Base-by-base conservation (phyloP, 768 basidiomycete genomes). In the Gloeostereum incarnatum region DNA sequence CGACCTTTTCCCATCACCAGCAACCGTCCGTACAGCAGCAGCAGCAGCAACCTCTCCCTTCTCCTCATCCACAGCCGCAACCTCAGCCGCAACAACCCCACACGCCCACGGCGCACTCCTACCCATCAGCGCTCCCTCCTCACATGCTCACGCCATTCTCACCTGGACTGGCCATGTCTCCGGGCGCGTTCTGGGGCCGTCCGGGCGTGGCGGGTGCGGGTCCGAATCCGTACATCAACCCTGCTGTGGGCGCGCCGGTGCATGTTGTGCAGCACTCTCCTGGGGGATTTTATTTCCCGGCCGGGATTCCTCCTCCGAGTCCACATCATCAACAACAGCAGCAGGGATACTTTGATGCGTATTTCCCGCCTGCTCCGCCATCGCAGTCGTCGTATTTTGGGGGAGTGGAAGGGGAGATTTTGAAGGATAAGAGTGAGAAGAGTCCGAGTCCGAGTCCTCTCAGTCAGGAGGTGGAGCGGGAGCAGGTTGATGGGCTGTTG, bases 111-210 rank as follows among this genome's bases (percentile, higher is more conserved):
- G n/a, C n/a, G n/a, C n/a, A n/a, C n/a, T n/a, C n/a, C n/a, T n/a
- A n/a, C 40, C 40, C 18, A 16, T 39, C 26, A 37, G 38, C 19
- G 34, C 42, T 35, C 25, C 43, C 19, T 36, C 17, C 38, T 33
- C 34, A 41, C 34, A 35, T 43, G 29, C 39, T 48, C 35, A 38
- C 45, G 26, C 41, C 73, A 19, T 80, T 86, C 64, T 81, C 85
- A 0, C 86, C 88, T 1, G 78, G 75, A 18, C 65, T 75, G 9
- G 66, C 77, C 11, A 81, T 87, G 72, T 77, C 74, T 11, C 83
- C 85, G 20, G 82, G 78, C 10, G 74, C 75, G 26, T 83, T 81
- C 57, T 90, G 78, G 77, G 81, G 73, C 35, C 73, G 60, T 46
- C 76, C 70, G 23, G 72, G 66, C 8, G 52, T 48, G 29, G 52